phyloP scores from a whole-genome alignment of 2,329 filamentous ascomycete genomes.

The Colletotrichum higginsianum region DNA sequence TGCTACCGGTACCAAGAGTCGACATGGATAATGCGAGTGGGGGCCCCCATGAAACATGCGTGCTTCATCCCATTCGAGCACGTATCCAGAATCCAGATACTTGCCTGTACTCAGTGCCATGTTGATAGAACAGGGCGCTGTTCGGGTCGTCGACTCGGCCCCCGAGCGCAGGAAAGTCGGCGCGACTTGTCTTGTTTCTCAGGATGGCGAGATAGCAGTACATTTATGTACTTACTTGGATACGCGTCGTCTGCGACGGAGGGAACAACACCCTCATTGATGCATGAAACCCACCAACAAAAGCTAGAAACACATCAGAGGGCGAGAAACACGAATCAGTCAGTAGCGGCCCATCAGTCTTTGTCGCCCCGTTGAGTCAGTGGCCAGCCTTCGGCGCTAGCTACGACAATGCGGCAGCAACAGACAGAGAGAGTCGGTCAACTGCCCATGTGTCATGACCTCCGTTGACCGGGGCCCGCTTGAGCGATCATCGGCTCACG shows the following conservation, averaged over 20 bases:
- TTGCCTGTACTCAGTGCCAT: conserved; percentile 17
- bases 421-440: conserved; percentile 25
- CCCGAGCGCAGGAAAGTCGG: conserved; percentile 3
- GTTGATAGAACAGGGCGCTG: neutral
- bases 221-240: conserved; percentile 4
- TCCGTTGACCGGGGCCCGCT: conserved; percentile 34
- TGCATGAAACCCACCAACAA: conserved; percentile 39
- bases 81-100: neutral
- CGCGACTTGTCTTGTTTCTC: conserved; percentile 22
- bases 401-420: conserved; percentile 15
- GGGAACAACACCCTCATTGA: conserved; percentile 37
- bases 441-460: conserved; percentile 36
- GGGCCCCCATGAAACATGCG: conserved; percentile 30
- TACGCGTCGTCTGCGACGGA: neutral
- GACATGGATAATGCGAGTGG: conserved; percentile 17
- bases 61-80: conserved; percentile 34
- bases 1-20: conserved; percentile 12
- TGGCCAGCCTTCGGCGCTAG: conserved; percentile 18
- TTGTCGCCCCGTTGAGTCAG: conserved; percentile 33
- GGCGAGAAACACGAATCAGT: conserved; percentile 38
- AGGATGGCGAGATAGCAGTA: conserved; percentile 12
- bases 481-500: conserved; percentile 31
- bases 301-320: conserved; percentile 25
- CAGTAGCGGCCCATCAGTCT: conserved; percentile 19
- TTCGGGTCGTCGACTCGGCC: conserved; percentile 7